Evolutionary conservation across 129 eudicot genomes (phyloP).

Genomic region (Artemisia tridentata): DNA sequence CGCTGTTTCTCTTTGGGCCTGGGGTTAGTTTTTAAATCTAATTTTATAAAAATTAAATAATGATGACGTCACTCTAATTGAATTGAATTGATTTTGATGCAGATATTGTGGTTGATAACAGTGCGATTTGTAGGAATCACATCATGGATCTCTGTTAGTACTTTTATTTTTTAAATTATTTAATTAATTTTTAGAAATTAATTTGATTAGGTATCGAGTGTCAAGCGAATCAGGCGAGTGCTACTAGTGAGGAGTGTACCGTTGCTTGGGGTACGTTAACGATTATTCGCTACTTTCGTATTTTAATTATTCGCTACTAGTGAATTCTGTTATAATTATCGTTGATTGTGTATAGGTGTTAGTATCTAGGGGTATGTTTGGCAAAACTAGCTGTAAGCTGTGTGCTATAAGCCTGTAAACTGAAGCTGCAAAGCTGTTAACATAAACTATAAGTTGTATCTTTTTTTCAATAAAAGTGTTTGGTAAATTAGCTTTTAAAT

Average conservation of each 20-base stretch:
- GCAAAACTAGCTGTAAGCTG: too few species aligned
- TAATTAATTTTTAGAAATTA: background rate
- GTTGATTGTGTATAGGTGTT: too few species aligned
- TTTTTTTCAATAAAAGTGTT: too few species aligned
- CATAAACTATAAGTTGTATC: too few species aligned
- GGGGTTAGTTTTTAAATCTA: slow-evolving; percentile 54
- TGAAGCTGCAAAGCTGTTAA: too few species aligned
- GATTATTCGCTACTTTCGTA: too few species aligned
- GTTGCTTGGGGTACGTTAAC: slow-evolving; percentile 79
- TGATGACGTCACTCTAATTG: background rate
- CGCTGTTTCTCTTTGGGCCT: slow-evolving; percentile 94
- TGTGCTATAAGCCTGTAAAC: too few species aligned
- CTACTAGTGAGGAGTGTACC: slow-evolving; percentile 86
- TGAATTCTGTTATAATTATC: too few species aligned
- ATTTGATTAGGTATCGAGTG: slow-evolving; percentile 63
- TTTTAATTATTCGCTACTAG: too few species aligned
- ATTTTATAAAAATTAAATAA: background rate
- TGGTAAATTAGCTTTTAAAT: too few species aligned
- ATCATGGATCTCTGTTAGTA: slow-evolving; percentile 85
- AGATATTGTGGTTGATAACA: slow-evolving; percentile 92
- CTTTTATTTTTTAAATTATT: background rate
- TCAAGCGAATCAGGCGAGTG: slow-evolving; percentile 94
- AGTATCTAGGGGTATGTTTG: too few species aligned
- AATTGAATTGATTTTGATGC: slow-evolving; percentile 25
- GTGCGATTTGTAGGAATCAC: slow-evolving; percentile 88